These are phyloP conservation scores for Aquanectria penicillioides DNA, from an alignment of 2,329 filamentous ascomycete genomes.

Conservation along the genomic window DNA sequence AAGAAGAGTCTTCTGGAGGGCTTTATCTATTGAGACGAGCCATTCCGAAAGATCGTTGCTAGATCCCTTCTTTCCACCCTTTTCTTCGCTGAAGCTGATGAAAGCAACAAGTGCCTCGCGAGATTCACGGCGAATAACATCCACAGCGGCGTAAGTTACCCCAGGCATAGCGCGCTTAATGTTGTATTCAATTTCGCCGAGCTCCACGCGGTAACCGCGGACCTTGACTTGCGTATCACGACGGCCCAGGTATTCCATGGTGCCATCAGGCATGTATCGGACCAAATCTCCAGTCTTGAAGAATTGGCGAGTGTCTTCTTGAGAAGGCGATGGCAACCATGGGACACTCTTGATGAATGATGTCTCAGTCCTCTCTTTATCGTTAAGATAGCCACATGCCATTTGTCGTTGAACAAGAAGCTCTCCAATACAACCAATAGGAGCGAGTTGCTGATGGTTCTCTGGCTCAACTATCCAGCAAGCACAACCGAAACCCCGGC, in stretches of 20 bases:
- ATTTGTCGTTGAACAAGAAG: neutral
- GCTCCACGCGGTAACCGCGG: slow-evolving; percentile 65
- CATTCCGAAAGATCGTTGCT: neutral
- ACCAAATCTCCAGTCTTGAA: slow-evolving; percentile 63
- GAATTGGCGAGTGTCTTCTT: neutral
- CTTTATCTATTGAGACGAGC: neutral
- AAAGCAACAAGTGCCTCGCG: slow-evolving; percentile 10
- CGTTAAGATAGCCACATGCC: neutral
- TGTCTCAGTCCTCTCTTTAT: neutral
- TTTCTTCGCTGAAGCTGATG: neutral
- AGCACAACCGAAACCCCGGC: slow-evolving; percentile 44
- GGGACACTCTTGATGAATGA: neutral
- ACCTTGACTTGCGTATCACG: slow-evolving; percentile 69
- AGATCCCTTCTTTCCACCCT: neutral
- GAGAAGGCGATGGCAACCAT: neutral
- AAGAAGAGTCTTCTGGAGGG: neutral
- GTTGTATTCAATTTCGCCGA: slow-evolving; percentile 42
- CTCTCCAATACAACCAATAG: neutral
- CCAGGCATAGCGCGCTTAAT: slow-evolving; percentile 1
- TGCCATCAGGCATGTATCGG: slow-evolving; percentile 45
- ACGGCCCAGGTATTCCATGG: slow-evolving; percentile 57
- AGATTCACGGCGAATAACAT: slow-evolving; percentile 3
- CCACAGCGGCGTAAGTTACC: slow-evolving; percentile 6
- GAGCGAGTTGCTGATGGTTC: neutral
- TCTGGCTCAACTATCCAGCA: neutral